Conservation (phyloP, 2,329 filamentous ascomycete species). For the Cercospora janseana region DNA sequence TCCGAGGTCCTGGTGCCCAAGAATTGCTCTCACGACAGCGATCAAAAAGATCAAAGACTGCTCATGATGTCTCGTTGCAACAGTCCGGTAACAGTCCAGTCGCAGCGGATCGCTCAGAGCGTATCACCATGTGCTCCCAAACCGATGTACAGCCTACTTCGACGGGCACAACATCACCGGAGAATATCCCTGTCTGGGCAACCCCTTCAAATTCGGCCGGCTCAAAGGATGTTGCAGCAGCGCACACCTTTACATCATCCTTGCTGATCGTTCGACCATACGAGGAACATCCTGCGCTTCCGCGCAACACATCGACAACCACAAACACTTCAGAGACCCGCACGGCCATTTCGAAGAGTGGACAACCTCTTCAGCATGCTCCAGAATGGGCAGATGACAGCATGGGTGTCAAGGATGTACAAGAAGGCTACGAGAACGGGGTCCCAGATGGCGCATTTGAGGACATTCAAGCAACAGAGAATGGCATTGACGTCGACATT, state of each 20-base stretch:
- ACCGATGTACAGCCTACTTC: no score
- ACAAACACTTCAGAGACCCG: background rate
- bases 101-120: no score
- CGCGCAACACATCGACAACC: background rate
- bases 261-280: conserved; percentile 6
- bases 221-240: background rate
- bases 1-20: conserved; percentile 12
- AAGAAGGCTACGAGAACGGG: background rate
- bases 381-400: no score
- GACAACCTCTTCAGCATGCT: no score
- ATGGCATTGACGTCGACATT: conserved; percentile 6
- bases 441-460: background rate
- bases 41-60: background rate
- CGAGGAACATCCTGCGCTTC: background rate
- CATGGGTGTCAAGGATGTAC: no score
- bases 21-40: background rate
- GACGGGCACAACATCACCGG: no score
- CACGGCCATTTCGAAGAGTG: no score
- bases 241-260: no score
- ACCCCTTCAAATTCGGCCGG: no score
- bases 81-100: no score
- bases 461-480: background rate
- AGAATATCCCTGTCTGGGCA: no score
- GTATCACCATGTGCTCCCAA: no score
- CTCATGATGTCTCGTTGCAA: background rate